Conservation (phyloP, 257 asterid genomes). For the Coffea canephora region DNA sequence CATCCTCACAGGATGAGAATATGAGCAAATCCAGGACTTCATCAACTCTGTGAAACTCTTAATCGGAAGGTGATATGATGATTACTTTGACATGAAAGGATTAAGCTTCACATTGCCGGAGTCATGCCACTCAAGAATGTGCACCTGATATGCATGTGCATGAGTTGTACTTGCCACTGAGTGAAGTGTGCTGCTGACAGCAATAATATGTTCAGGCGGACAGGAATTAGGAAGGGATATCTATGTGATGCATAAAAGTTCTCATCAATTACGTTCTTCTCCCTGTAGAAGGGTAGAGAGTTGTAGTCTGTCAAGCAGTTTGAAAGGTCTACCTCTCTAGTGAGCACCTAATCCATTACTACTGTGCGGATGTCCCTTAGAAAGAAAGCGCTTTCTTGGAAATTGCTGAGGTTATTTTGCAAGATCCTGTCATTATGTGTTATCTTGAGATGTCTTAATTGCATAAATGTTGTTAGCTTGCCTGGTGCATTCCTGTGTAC, state of each 20-base stretch:
- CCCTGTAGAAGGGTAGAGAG: not conserved
- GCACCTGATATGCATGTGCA: not conserved
- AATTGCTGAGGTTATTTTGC: not conserved
- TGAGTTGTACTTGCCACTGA: not conserved
- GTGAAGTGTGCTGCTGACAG: not conserved
- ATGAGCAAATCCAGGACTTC: slow-evolving; percentile 27
- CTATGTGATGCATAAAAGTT: not conserved
- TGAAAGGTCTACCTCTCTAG: too few relatives aligned
- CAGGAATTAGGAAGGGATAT: not conserved
- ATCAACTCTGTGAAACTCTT: slow-evolving; percentile 20
- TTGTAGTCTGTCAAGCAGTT: not conserved
- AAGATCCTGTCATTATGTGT: not conserved
- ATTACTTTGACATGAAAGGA: not conserved
- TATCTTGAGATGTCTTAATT: not conserved
- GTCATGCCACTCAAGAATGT: not conserved
- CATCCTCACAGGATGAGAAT: slow-evolving; percentile 43
- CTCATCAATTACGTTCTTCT: not conserved
- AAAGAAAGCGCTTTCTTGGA: not conserved
- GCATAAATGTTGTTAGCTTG: not conserved
- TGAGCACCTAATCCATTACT: too few relatives aligned
- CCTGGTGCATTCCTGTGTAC: not conserved
- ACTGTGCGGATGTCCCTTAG: not conserved
- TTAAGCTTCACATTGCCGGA: not conserved
- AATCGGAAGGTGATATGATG: not conserved
- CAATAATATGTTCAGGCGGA: not conserved